Evolutionary conservation across 2,329 filamentous ascomycete species (phyloP).

Genomic region (Cercospora sp.): DNA sequence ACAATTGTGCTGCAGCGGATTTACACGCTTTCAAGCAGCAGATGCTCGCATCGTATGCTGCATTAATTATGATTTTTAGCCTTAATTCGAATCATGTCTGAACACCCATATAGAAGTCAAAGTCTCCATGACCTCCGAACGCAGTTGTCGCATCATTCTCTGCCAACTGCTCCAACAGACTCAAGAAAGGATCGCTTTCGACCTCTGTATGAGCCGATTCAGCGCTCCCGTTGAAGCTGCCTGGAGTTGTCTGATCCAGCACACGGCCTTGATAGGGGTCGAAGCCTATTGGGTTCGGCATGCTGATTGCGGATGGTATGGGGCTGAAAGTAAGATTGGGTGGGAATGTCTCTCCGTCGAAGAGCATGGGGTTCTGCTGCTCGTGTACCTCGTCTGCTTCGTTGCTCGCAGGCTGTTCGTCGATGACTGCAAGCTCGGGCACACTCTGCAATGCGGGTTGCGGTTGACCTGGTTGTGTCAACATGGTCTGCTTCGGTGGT

Average conservation of each 20-base stretch:
- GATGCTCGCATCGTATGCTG: not conserved
- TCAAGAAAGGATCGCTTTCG: slow-evolving; percentile 80
- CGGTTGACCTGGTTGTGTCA: slow-evolving; percentile 14
- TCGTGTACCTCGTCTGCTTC: slow-evolving; percentile 15
- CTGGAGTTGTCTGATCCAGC: slow-evolving; percentile 48
- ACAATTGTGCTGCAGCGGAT: not conserved
- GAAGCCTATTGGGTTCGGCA: slow-evolving; percentile 16
- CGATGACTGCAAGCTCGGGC: slow-evolving; percentile 14
- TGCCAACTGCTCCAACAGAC: slow-evolving; percentile 75
- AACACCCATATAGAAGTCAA: slow-evolving; percentile 70
- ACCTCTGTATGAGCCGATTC: slow-evolving; percentile 45
- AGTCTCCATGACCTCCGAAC: slow-evolving; percentile 65
- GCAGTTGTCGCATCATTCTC: slow-evolving; percentile 70
- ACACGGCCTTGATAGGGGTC: slow-evolving; percentile 29
- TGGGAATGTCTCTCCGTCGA: slow-evolving; percentile 42
- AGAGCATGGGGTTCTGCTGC: slow-evolving; percentile 29
- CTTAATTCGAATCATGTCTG: slow-evolving; percentile 18
- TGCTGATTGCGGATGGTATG: slow-evolving; percentile 22
- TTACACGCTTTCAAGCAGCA: not conserved
- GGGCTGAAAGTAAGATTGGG: slow-evolving; percentile 44
- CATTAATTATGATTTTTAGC: not conserved
- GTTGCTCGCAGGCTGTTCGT: slow-evolving; percentile 8
- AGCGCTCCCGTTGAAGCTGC: slow-evolving; percentile 44
- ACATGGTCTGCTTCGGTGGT: slow-evolving; percentile 19
- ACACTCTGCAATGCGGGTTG: slow-evolving; percentile 9